Percentiles rank a stretch among this genome's conserved stretches.
phyloP scores from a whole-genome alignment of 1,284 basidiomycete species.

The Vanrija sp. region DNA sequence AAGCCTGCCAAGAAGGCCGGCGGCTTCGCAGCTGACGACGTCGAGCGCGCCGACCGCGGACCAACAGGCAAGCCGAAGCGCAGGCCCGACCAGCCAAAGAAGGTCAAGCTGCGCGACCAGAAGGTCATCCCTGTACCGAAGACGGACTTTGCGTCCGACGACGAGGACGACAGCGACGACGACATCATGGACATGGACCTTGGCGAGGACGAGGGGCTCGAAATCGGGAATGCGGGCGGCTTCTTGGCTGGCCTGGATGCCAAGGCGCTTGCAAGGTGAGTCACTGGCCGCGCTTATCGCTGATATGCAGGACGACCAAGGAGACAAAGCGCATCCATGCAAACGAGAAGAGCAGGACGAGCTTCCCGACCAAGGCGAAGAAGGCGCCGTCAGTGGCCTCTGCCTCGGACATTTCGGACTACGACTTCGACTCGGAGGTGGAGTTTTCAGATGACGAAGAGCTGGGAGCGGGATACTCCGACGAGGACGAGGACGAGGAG shows the following conservation, averaged over 20 bases:
- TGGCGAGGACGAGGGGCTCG: conserved; percentile 26
- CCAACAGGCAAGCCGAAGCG: conserved; percentile 44
- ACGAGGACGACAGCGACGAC: conserved; percentile 4
- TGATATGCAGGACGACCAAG: conserved; percentile 35
- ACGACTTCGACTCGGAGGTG: conserved; percentile 43
- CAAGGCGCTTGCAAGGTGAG: conserved; percentile 41
- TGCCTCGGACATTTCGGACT: conserved; percentile 31
- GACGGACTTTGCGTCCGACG: conserved; percentile 28
- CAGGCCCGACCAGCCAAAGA: conserved; percentile 44
- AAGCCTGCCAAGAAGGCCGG: conserved; percentile 11
- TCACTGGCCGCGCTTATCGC: background rate
- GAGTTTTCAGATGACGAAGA: conserved; percentile 19
- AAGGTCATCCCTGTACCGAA: conserved; percentile 46
- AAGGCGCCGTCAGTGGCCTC: conserved; percentile 26
- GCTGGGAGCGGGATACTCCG: conserved; percentile 12
- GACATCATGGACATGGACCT: conserved; percentile 16
- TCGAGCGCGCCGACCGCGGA: conserved; percentile 13
- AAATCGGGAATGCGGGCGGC: conserved; percentile 16
- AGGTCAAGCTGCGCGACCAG: conserved; percentile 48
- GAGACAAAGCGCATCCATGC: conserved; percentile 48
- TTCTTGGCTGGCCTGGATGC: conserved; percentile 41
- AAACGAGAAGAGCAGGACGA: conserved; percentile 37
- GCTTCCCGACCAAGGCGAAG: conserved; percentile 32
- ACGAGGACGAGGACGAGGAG: conserved; percentile 18
- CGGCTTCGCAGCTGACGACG: conserved; percentile 9